phyloP scores from a whole-genome alignment of 1,284 basidiomycete species.

The Trichosporon asahii region DNA sequence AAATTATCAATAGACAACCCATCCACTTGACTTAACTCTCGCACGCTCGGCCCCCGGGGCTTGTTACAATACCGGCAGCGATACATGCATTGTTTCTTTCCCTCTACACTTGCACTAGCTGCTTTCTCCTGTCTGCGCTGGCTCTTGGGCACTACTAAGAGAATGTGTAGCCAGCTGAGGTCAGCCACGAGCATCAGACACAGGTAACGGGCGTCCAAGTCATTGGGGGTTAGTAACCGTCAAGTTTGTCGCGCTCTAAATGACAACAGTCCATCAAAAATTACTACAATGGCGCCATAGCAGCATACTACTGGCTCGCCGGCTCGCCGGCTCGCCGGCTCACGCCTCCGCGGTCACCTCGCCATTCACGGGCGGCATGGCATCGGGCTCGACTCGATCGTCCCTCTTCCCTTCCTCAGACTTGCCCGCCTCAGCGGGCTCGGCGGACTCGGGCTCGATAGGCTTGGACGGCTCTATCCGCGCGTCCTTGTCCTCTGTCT shows the following conservation, averaged over 20 bases:
- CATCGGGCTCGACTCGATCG: background rate
- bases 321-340: no score
- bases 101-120: background rate
- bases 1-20: background rate
- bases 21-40: background rate
- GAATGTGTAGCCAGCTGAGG: no score
- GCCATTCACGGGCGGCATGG: background rate
- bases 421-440: no score
- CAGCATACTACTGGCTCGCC: no score
- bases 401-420: no score
- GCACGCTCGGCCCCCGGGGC: background rate
- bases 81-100: slow-evolving; percentile 6
- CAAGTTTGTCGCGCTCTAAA: background rate
- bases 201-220: no score
- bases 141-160: no score
- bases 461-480: background rate
- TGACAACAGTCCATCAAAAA: slow-evolving; percentile 6
- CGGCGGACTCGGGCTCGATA: background rate
- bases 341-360: background rate
- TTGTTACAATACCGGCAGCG: background rate
- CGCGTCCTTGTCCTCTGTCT: background rate
- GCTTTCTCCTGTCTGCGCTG: background rate
- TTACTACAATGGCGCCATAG: slow-evolving; percentile 8
- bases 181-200: no score
- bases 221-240: background rate